Evolutionary conservation across 257 asterid species (phyloP), one percentile per base, ranked within the genome.

Genomic region (Prunella vulgaris): DNA sequence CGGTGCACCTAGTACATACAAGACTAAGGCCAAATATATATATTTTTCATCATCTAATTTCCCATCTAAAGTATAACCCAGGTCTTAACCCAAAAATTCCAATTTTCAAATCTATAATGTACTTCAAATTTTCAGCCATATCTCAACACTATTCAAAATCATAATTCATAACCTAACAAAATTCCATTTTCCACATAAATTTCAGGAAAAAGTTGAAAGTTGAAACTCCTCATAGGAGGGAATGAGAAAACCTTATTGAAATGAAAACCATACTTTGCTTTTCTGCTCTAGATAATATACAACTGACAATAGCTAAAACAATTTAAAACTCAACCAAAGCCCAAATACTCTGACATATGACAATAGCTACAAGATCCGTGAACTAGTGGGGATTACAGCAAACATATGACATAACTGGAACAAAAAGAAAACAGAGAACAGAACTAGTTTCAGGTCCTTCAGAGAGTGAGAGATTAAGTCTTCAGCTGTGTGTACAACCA

Each of bases 351-450:
- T 38, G 64, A 44, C 18, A 13, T 24, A 12, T 63, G 68, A 57
- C n/a, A n/a, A n/a, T n/a, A n/a, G 40, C 70, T 27, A 77, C 12
- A 9, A 38, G 63, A 62, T 62, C 59, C 12, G 68, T 44, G 42
- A 70, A 42, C 51, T 60, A 52, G 72, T 65, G 49, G 48, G 67
- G 60, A 15, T 59, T 64, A 66, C 76, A 78, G 68, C 53, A 42
- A 46, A 30, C 18, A 63, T 5, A 62, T 24, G 75, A 62, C 74
- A 48, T 72, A 33, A 67, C 28, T 63, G 66, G 28, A 64, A 73
- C 64, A 54, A 58, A 69, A 51, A 74, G 33, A 37, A 4, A 35
- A 59, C 20, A 65, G n/a, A 63, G 20, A 70, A 35, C 10, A 51
- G 7, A 42, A 74, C 63, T 54, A 30, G 63, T 15, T 40, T 40